Percentiles rank a stretch among this genome's conserved stretches.
Evolutionary conservation across 2,329 filamentous ascomycete genomes (phyloP).

Genomic region (Akanthomyces lecanii): DNA sequence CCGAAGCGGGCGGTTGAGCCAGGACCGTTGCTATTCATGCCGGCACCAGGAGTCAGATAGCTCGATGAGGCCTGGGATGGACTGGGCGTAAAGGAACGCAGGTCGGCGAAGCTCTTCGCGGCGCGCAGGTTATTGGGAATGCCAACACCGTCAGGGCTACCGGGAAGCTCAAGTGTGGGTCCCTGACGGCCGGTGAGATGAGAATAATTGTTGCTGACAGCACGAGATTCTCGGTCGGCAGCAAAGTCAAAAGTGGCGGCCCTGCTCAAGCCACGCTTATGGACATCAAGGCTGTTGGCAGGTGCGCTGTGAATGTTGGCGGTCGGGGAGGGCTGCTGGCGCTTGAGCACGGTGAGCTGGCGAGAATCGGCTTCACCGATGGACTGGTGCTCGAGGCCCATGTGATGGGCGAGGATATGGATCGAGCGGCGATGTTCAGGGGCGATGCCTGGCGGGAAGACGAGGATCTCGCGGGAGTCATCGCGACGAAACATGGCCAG

Average conservation of each 20-base stretch:
- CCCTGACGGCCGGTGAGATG: conserved; percentile 75
- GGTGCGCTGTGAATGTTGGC: conserved; percentile 53
- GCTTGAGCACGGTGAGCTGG: conserved; percentile 84
- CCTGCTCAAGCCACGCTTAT: conserved; percentile 80
- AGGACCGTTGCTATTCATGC: conserved; percentile 52
- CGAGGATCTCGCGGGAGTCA: conserved; percentile 68
- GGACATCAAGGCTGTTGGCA: conserved; percentile 67
- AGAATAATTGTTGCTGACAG: conserved; percentile 62
- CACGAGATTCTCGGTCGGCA: conserved; percentile 66
- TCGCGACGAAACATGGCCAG: conserved; percentile 85
- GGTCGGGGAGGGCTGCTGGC: conserved; percentile 49
- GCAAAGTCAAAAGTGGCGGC: conserved; percentile 98
- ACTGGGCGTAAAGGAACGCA: conserved; percentile 92
- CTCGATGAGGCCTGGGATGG: conserved; percentile 81
- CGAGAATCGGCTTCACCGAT: conserved; percentile 83
- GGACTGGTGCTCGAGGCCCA: conserved; percentile 86
- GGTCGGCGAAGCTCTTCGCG: conserved; percentile 93
- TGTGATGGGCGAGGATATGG: conserved; percentile 91
- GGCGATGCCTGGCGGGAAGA: conserved; percentile 76
- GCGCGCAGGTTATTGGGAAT: conserved; percentile 79
- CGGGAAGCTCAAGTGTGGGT: conserved; percentile 83
- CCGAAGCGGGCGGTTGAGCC: conserved; percentile 39
- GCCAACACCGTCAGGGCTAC: conserved; percentile 60
- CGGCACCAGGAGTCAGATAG: conserved; percentile 50
- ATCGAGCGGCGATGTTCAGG: conserved; percentile 85